Evolutionary conservation across 257 asterid species (phyloP), one percentile per base, ranked within the genome.

Genomic region (Eustoma russellianum): DNA sequence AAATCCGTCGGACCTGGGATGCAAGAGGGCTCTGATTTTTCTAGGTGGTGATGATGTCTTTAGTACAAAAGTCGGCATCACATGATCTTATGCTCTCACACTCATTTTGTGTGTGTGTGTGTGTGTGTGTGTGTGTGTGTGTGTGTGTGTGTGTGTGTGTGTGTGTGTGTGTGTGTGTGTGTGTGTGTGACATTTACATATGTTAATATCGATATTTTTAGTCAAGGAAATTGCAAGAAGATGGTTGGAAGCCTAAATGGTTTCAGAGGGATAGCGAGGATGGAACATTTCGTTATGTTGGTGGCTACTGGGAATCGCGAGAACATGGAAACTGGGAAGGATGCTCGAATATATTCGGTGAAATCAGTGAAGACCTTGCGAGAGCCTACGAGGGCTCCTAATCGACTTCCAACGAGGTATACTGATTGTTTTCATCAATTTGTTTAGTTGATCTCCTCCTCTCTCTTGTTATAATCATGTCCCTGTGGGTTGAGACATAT

Each of bases 201-300:
- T 15, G 45, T 34, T 11, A 3, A 38, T 33, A 33, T 38, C 33
- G 28, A 19, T 44, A 38, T 19, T 49, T 71, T 44, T 89, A 90
- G 98, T 82, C 98, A 2, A 81, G 95, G 69, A 86, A 90, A 74
- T 55, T 86, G 67, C 98, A 90, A 83, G 96, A 86, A 71, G 70
- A 77, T 51, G 98, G 98, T 33, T 90, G 98, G 97, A 83, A 71
- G 55, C 94, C 97, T 0, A 75, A 83, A 64, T 90, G 98, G 98
- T 90, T 90, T 65, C 24, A 68, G 48, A 77, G 77, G 61, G 80
- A 78, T 1, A 68, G 81, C 7, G 93, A 73, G 50, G 77, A 66
- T 43, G 93, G 93, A 56, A 69, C 91, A 38, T 90, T 77, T 68
- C 72, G 61, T 30, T 90, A 78, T 56, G 41, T 53, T 9, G 96